Base-by-base conservation (phyloP, 352 stramenopile genomes). In the Phytophthora uliginosa region DNA sequence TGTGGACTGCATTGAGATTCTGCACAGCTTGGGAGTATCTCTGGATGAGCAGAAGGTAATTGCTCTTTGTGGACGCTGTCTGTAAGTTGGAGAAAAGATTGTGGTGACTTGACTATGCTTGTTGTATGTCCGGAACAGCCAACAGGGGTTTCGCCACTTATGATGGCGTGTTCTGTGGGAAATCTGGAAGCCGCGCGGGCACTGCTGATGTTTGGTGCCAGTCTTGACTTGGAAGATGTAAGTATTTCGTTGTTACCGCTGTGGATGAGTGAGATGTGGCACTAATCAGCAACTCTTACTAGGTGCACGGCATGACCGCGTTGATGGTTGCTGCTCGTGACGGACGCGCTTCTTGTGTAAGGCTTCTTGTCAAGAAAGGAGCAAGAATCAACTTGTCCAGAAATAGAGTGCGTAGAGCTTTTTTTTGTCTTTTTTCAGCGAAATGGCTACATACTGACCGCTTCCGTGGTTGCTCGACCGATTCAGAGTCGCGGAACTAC, bases 111-210 rank as follows among this genome's bases (percentile, higher is more conserved):
- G 3, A 60, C 59, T 56, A 33, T n/a, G 72, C 18, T 26, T 48
- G 15, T 67, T 28, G 26, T 61, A 13, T 54, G 8, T 53, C 51
- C 36, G 28, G 58, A n/a, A 64, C 26, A 96, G 88, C 89, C 89
- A 3, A 96, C 89, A 7, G 89, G 89, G 7, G 93, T 89, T 24
- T 90, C 86, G 2, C 81, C 89, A 13, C 70, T 96, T 8, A 96
- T 96, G 89, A 90, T 94, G 70, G 89, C 89, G 57, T 94, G 88
- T 54, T 95, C 89, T 3, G 87, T 93, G 2, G 89, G 88, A n/a
- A 96, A 96, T 67, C 82, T 96, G n/a, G 88, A 96, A 68, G 89
- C 83, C 1, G 86, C 86, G 13, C 82, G 89, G 0, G 89, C 89
- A 3, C 70, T 96, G 68, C 67, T 96, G 18, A 95, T 95, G 88